Evolutionary conservation across 129 eudicot species (phyloP).

Genomic region (Gnaphalium uliginosum): DNA sequence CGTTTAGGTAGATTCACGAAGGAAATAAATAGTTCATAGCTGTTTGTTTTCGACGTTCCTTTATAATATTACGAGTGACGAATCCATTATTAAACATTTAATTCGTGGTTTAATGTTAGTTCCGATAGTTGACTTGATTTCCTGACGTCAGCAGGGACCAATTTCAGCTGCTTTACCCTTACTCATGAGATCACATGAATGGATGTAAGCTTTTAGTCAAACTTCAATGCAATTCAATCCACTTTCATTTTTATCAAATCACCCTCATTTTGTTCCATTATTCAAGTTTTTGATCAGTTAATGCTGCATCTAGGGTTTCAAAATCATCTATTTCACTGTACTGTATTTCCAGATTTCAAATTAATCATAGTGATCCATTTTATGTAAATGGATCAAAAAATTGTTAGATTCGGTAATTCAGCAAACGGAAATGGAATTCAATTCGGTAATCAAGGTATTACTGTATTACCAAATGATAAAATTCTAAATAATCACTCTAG

Average conservation of each 20-base stretch:
- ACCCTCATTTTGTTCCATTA: too few relatives aligned
- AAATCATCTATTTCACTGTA: not conserved
- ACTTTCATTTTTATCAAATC: slow-evolving; percentile 9
- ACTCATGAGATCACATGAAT: not conserved
- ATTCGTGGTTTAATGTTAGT: not conserved
- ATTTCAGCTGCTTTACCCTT: not conserved
- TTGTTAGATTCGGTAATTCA: slow-evolving; percentile 34
- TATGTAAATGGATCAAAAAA: slow-evolving; percentile 52
- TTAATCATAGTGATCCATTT: not conserved
- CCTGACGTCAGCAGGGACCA: slow-evolving; percentile 5
- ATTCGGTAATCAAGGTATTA: slow-evolving; percentile 39
- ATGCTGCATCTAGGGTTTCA: slow-evolving; percentile 1
- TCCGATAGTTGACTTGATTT: not conserved
- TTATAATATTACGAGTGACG: too few relatives aligned
- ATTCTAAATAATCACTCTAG: slow-evolving; percentile 20
- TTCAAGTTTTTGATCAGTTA: too few relatives aligned
- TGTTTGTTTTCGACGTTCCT: not conserved
- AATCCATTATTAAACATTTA: not conserved
- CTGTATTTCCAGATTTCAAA: not conserved
- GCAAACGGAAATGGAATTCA: slow-evolving; percentile 30
- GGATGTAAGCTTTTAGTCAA: slow-evolving; percentile 1
- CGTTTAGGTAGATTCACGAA: not conserved
- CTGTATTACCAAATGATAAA: slow-evolving; percentile 31
- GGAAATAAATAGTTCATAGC: not conserved
- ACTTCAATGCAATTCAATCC: not conserved